A percentile compares a stretch with the other conserved stretches of the same genome.
Conservation (phyloP, 1,139 yeast genomes). For the Arxiozyma telluris region DNA sequence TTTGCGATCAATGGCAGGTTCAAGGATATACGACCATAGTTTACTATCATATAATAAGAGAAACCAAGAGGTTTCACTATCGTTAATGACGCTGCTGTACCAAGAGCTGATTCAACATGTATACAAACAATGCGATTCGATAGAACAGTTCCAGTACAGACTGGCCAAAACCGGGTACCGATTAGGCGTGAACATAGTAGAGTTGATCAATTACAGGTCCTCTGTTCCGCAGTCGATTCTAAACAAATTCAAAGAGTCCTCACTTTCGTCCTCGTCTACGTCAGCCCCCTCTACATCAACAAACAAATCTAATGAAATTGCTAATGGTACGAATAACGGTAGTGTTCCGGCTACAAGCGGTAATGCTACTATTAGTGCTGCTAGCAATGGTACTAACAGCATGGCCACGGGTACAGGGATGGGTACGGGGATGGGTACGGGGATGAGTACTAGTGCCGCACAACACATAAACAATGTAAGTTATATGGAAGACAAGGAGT, state of each 20-base stretch:
- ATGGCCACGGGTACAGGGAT: too few species aligned
- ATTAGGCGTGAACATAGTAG: constrained; percentile 53
- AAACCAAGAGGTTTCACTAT: constrained; percentile 26
- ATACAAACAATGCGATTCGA: constrained; percentile 21
- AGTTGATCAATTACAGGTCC: constrained; percentile 50
- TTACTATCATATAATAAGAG: neutral
- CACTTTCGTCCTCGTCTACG: constrained; percentile 3
- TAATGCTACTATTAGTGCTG: constrained; percentile 31
- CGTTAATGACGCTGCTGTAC: constrained; percentile 27
- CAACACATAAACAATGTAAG: neutral
- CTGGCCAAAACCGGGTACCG: constrained; percentile 71
- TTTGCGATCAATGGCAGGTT: neutral
- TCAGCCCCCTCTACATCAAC: constrained; percentile 10
- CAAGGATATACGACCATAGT: constrained; percentile 1
- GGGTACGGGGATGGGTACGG: too few species aligned
- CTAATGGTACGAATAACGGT: neutral
- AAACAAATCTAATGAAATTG: neutral
- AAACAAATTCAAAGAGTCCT: neutral
- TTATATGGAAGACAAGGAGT: neutral
- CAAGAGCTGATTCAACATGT: constrained; percentile 25
- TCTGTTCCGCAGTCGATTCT: constrained; percentile 17
- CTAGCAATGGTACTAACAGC: neutral
- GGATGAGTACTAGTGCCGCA: neutral
- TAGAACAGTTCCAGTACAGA: constrained; percentile 52
- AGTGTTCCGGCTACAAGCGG: constrained; percentile 37